These are phyloP conservation scores for Pezicula neosporulosa DNA, from an alignment of 2,329 filamentous ascomycete species.

Conservation along the genomic window DNA sequence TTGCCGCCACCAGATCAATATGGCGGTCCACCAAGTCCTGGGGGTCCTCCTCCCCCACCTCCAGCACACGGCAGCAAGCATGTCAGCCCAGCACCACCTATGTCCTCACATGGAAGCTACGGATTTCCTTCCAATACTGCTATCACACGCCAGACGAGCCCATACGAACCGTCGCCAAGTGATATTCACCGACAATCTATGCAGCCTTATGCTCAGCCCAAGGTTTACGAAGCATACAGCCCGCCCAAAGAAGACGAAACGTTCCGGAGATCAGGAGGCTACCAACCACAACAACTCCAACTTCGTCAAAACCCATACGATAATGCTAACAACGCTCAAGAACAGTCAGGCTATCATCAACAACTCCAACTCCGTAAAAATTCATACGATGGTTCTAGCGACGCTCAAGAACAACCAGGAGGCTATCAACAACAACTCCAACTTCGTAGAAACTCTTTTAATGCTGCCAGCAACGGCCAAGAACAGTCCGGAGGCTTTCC, in stretches of 20 bases:
- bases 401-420: slow-evolving; percentile 23
- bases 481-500: not conserved
- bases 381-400: slow-evolving; percentile 3
- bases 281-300: not conserved
- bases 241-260: slow-evolving; percentile 20
- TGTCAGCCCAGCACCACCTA: slow-evolving; percentile 16
- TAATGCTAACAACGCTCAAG: too few relatives aligned
- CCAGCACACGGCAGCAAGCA: slow-evolving; percentile 26
- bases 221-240: slow-evolving; percentile 25
- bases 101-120: slow-evolving; percentile 18
- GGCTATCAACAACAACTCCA: too few relatives aligned
- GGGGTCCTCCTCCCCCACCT: slow-evolving; percentile 29
- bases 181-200: slow-evolving; percentile 21
- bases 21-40: slow-evolving; percentile 26
- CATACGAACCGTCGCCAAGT: slow-evolving; percentile 15
- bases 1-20: slow-evolving; percentile 22
- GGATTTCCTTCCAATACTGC: slow-evolving; percentile 12
- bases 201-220: slow-evolving; percentile 18
- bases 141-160: slow-evolving; percentile 6
- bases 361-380: not conserved
- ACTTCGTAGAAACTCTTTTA: not conserved
- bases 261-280: slow-evolving; percentile 13
- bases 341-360: not conserved
- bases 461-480: too few relatives aligned
- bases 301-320: not conserved